Conservation (phyloP, 1,139 yeast species). For the Taphrina pruni region DNA sequence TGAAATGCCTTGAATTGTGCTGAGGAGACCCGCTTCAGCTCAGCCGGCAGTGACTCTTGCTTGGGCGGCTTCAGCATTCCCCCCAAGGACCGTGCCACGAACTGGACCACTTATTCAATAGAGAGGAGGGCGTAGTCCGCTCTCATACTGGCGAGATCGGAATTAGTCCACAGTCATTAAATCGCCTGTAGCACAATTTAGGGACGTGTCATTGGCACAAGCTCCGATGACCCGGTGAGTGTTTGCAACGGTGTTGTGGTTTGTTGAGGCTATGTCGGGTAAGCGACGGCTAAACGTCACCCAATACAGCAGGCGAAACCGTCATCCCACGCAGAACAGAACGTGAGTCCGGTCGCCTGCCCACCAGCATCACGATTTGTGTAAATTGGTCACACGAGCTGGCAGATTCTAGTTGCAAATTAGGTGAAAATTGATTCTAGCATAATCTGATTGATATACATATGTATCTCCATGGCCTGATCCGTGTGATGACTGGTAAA, state of each 20-base stretch:
- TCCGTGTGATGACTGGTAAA: background rate
- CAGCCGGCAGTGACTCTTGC: constrained; percentile 24
- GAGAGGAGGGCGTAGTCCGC: background rate
- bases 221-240: background rate
- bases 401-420: too few relatives aligned
- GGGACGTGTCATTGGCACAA: too few relatives aligned
- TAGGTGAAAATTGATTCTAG: too few relatives aligned
- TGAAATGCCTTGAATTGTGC: constrained; percentile 38
- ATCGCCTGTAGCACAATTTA: background rate
- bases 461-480: constrained; percentile 24
- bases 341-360: too few relatives aligned
- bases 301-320: too few relatives aligned
- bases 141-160: background rate
- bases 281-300: background rate
- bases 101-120: background rate
- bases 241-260: background rate
- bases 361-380: too few relatives aligned
- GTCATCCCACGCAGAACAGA: too few relatives aligned
- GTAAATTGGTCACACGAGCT: too few relatives aligned
- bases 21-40: constrained; percentile 36
- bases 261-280: background rate
- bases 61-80: constrained; percentile 25
- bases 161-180: background rate
- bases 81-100: background rate
- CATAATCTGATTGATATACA: background rate